Evolutionary conservation across 225 moss, liverwort and hornwort species (phyloP).

Genomic region (Rhytidiadelphus loreus): DNA sequence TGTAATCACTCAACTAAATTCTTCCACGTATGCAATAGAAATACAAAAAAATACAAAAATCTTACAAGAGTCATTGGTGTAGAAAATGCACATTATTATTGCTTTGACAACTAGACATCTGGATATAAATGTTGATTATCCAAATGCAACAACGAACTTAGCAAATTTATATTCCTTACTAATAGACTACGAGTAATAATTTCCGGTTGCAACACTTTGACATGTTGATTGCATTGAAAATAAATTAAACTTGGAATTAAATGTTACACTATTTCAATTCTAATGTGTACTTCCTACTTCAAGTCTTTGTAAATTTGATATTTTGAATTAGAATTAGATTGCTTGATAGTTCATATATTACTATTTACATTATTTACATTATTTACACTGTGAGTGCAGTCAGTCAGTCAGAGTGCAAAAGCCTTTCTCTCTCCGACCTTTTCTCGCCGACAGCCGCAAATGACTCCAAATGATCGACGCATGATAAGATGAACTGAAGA

Average conservation of each 20-base stretch:
- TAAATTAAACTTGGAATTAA: background rate
- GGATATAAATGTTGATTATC: background rate
- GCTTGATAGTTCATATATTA: background rate
- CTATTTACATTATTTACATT: background rate
- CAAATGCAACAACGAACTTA: background rate
- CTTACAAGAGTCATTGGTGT: background rate
- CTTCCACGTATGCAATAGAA: background rate
- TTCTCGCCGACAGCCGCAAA: background rate
- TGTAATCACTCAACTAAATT: no score
- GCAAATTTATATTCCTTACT: background rate
- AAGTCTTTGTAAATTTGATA: background rate
- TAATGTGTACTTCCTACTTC: no score
- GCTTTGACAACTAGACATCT: background rate
- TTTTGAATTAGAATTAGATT: background rate
- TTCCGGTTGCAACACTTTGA: background rate
- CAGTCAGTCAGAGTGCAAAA: background rate
- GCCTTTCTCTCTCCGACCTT: background rate
- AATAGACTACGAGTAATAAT: background rate
- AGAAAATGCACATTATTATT: background rate
- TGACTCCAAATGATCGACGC: background rate
- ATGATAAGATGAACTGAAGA: background rate
- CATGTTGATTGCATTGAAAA: background rate
- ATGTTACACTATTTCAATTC: background rate
- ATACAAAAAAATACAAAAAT: no score
- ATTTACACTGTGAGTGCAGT: no score